These are phyloP conservation scores for Hyphopichia pseudoburtonii DNA, from an alignment of 1,139 yeast species.

Conservation along the genomic window DNA sequence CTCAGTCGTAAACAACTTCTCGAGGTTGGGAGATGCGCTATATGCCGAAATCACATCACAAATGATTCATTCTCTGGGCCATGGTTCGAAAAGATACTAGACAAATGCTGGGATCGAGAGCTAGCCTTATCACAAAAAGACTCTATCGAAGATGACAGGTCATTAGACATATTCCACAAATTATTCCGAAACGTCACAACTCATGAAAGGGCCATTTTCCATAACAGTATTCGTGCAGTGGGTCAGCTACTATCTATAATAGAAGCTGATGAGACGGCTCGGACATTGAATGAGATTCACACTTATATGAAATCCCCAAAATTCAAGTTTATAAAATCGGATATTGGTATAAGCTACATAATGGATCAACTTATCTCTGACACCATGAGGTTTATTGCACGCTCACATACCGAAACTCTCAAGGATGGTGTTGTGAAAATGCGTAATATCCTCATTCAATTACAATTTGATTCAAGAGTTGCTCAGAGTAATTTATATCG, in stretches of 20 bases:
- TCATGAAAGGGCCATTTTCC: constrained; percentile 20
- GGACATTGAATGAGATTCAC: constrained; percentile 15
- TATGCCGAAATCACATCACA: not conserved
- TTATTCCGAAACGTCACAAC: not conserved
- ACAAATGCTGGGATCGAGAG: constrained; percentile 1
- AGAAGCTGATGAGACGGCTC: constrained; percentile 14
- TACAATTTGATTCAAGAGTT: constrained; percentile 15
- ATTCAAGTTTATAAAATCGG: constrained; percentile 13
- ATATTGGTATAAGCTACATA: constrained; percentile 19
- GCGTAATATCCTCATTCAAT: constrained; percentile 16
- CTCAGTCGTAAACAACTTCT: not conserved
- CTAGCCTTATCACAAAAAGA: not conserved
- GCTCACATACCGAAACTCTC: constrained; percentile 5
- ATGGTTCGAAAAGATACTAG: not conserved
- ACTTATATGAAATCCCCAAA: constrained; percentile 10
- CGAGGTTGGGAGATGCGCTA: not conserved
- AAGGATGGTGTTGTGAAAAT: constrained; percentile 12
- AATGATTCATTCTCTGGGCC: not conserved
- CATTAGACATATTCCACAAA: constrained; percentile 1
- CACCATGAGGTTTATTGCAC: constrained; percentile 20
- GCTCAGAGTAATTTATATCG: constrained; percentile 13
- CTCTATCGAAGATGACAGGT: not conserved
- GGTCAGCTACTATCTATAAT: constrained; percentile 32
- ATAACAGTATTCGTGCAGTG: constrained; percentile 25
- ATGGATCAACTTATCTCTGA: constrained; percentile 18